Base-by-base conservation (phyloP, 371 early-diverging fungal species). In the Umbelopsis sp. region DNA sequence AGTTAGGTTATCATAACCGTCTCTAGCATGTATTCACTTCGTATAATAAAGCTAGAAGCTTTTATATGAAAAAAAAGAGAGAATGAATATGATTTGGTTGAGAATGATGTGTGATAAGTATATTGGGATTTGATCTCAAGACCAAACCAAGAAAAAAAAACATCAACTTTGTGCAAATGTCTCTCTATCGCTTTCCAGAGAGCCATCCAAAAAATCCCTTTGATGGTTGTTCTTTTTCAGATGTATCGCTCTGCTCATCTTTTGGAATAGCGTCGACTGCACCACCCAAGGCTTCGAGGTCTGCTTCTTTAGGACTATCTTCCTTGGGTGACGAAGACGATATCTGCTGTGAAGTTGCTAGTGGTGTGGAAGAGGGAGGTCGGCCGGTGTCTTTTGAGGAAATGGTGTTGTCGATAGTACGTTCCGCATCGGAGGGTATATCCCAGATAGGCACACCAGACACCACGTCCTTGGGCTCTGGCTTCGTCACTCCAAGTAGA, bases 401-500 rank as follows among this genome's bases (percentile, higher is more conserved):
- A 5, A 41, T 7, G 7, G 41, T 41, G 12, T 41, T 41, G 41
- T 41, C 41, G 12, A 41, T 7, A 7, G 7, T 7, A 0, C 29
- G 25, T 10, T 51, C 12, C 29, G 22, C 52, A 12, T 51, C 29
- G 24, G 22, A 29, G 18, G 57, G 35, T 25, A 35, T n/a, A 35
- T 57, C 57, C 88, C 86, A 93, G 66, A 92, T 77, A 63, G 93
- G 93, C 44, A 89, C 85, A 63, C 94, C 92, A 48, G 83, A 80
- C 16, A 84, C 83, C 63, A 93, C 78, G 71, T 90, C 86, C 66
- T 83, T 76, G 50, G 92, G 92, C 73, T 86, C 85, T 41, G 81
- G 74, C 48, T 76, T 77, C 45, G 82, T 75, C 67, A 91, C 85
- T 65, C 96, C 94, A 51, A 92, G 80, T 71, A 98, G 85, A 25